Base-by-base conservation (phyloP, 805 yeast genomes). In the Teunomyces cretensis region DNA sequence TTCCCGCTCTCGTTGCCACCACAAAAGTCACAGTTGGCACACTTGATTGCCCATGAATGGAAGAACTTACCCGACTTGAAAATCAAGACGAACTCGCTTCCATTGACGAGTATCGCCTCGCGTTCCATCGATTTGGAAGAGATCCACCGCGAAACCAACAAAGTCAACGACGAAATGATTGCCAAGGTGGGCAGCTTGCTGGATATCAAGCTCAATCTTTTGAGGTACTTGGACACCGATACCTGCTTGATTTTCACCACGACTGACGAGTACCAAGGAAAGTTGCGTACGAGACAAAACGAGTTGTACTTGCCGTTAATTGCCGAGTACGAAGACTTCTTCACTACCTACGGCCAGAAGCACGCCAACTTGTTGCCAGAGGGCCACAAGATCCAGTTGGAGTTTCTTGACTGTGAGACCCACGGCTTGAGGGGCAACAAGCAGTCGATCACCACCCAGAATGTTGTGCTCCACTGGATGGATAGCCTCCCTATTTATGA, bases 201-300 rank as follows among this genome's bases (percentile, higher is more conserved):
- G 4, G 79, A 77, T 35, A 78, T 88, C 15, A 76, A 80, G 49
- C 64, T 74, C 35, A 78, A 78, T 50, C 67, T 94, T 49, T 68
- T 92, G 57, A 81, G 91, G 44, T 94, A 91, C 60, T 72, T 95
- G 47, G 99, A 94, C 62, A 94, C 99, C 0, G 99, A 94, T 64
- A 90, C 98, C 1, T 71, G 96, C 50, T 74, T 94, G 43, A 89
- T 92, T 7, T 86, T 91, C 58, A 83, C 97, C 1, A 96, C 97
- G 9, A 52, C 55, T 9, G 74, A 71, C 33, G 98, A 92, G 61
- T 89, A 86, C 60, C 91, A 87, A 53, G 98, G 98, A 8, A 73
- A 70, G 33, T 73, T 94, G 50, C 78, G 99, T 58, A 62, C 70
- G 31, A 88, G 80, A n/a, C 99, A 94, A 65, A 84, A 88, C 51